phyloP scores from a whole-genome alignment of 495 filamentous ascomycete species.

The Penicillium cataractarum region DNA sequence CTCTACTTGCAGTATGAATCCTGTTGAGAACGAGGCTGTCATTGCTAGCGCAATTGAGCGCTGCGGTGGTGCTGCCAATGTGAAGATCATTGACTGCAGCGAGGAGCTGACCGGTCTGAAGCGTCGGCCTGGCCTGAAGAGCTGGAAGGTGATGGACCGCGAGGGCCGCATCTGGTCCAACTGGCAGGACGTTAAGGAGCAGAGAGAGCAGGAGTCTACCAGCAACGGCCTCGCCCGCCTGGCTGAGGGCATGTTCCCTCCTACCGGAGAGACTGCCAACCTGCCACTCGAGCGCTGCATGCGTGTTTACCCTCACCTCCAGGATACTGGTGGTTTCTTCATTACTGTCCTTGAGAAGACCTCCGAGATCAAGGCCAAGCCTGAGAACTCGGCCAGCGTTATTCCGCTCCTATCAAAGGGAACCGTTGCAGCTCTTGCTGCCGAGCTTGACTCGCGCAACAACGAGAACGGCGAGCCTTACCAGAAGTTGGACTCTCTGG shows the following conservation, averaged over 20 bases:
- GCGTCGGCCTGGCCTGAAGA: conserved; percentile 68
- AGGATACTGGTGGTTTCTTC: conserved; percentile 97
- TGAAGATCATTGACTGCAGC: conserved; percentile 81
- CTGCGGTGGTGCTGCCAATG: conserved; percentile 82
- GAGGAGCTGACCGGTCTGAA: conserved; percentile 75
- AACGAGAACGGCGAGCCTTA: conserved; percentile 43
- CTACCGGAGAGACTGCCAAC: conserved; percentile 53
- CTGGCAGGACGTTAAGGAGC: conserved; percentile 75
- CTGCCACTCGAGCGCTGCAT: conserved; percentile 90
- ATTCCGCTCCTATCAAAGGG: conserved; percentile 42
- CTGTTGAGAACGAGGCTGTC: conserved; percentile 96
- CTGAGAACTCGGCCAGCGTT: conserved; percentile 67
- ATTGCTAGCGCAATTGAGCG: conserved; percentile 82
- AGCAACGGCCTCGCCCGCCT: conserved; percentile 65
- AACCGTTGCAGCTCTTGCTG: conserved; percentile 56
- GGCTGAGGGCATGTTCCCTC: conserved; percentile 81
- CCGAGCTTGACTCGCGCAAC: conserved; percentile 55
- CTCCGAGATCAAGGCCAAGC: conserved; percentile 81
- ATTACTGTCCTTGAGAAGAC: conserved; percentile 93
- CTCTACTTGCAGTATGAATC: conserved; percentile 98
- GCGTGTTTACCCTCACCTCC: conserved; percentile 89
- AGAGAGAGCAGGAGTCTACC: conserved; percentile 54
- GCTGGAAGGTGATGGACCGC: conserved; percentile 90
- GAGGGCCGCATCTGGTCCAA: conserved; percentile 71
- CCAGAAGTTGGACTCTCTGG: conserved; percentile 55